phyloP scores from a whole-genome alignment of 2,329 filamentous ascomycete species.

The Neonectria ditissima region DNA sequence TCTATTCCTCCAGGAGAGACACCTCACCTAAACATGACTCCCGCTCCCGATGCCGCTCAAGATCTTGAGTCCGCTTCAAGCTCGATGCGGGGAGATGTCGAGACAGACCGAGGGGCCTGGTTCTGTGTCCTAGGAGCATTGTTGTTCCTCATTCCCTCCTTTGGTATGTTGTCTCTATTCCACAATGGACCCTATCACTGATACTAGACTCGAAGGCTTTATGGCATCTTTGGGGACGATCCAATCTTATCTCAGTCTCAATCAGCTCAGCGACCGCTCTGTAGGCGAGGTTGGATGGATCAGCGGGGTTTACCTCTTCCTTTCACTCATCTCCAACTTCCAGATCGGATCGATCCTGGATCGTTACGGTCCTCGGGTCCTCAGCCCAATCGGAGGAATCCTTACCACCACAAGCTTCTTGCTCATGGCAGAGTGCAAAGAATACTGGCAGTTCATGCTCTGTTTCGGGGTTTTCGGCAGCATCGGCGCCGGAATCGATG shows the following conservation, averaged over 20 bases:
- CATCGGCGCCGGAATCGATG: conserved; percentile 52
- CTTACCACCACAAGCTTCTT: conserved; percentile 54
- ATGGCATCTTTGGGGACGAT: conserved; percentile 59
- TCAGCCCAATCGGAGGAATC: conserved; percentile 51
- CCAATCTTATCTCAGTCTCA: conserved; percentile 56
- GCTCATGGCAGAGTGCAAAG: conserved; percentile 56
- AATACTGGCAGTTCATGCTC: conserved; percentile 61
- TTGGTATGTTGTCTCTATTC: neutral
- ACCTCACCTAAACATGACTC: neutral
- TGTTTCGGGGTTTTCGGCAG: conserved; percentile 57
- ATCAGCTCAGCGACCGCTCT: conserved; percentile 56
- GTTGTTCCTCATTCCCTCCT: conserved; percentile 29
- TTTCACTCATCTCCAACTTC: conserved; percentile 58
- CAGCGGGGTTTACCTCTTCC: conserved; percentile 56
- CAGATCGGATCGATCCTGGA: conserved; percentile 61
- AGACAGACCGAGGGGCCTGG: conserved; percentile 28
- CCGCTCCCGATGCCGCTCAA: conserved; percentile 3
- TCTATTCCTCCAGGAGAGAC: neutral
- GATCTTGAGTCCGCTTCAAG: conserved; percentile 19
- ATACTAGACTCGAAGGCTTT: conserved; percentile 48
- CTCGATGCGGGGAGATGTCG: conserved; percentile 6
- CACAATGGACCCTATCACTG: neutral
- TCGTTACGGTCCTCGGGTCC: conserved; percentile 55
- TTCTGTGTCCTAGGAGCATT: conserved; percentile 31
- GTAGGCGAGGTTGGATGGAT: conserved; percentile 61